Conservation (phyloP, 305 asterid species). For the Caryopteris hybrid region DNA sequence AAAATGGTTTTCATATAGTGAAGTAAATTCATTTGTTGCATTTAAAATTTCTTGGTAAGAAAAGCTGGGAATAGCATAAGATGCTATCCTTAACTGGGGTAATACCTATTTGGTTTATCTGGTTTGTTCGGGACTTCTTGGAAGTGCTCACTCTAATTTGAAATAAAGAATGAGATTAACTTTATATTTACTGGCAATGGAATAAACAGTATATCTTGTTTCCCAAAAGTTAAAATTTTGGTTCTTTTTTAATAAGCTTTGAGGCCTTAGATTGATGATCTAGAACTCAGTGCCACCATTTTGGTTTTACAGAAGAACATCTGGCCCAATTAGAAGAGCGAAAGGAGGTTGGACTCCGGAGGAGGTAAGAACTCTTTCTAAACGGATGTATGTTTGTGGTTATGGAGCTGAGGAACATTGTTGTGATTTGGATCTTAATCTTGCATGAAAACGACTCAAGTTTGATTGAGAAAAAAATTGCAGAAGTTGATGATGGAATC, state of each 20-base stretch:
- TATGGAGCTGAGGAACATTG: background rate
- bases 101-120: background rate
- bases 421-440: background rate
- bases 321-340: conserved; percentile 99
- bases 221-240: background rate
- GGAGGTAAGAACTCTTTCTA: conserved; percentile 56
- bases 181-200: background rate
- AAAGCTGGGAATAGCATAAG: background rate
- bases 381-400: conserved; percentile 10
- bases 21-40: background rate
- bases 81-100: background rate
- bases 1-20: background rate
- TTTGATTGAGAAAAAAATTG: background rate
- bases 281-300: conserved; percentile 9
- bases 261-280: conserved; percentile 12
- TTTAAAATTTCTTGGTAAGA: background rate
- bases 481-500: background rate
- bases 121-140: no score
- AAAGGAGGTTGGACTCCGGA: conserved; percentile 99
- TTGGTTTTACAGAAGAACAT: conserved; percentile 64
- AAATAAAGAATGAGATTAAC: background rate
- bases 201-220: background rate
- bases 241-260: background rate
- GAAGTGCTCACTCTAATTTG: background rate
- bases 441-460: background rate